Conservation (phyloP, 2,329 filamentous ascomycete species). For the Neonectria coccinea region DNA sequence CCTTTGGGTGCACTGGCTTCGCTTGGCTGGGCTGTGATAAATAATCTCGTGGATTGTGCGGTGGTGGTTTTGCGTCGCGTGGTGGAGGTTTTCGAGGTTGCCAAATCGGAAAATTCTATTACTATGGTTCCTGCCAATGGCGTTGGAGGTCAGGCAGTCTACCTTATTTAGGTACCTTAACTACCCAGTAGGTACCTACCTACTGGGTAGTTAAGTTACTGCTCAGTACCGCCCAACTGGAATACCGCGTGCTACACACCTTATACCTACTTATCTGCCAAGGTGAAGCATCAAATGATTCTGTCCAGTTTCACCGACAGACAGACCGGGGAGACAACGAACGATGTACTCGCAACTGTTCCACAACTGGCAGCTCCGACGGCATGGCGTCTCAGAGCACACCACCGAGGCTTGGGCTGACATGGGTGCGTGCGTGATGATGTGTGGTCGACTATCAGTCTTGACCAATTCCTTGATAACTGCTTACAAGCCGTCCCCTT, state of each 20-base stretch:
- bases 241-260: not conserved
- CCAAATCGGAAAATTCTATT: conserved; percentile 27
- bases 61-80: conserved; percentile 6
- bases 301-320: conserved; percentile 10
- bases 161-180: not conserved
- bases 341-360: not conserved
- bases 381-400: conserved; percentile 3
- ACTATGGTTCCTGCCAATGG: conserved; percentile 16
- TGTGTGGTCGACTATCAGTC: not conserved
- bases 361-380: conserved; percentile 14
- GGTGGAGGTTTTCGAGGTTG: conserved; percentile 12
- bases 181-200: too few species aligned
- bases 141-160: not conserved
- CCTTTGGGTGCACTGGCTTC: not conserved
- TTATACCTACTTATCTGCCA: not conserved
- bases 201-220: not conserved
- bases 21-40: conserved; percentile 8
- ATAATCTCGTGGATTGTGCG: conserved; percentile 13
- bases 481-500: conserved; percentile 33
- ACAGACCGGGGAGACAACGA: conserved; percentile 10
- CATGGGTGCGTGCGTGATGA: conserved; percentile 8
- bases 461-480: conserved; percentile 41
- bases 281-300: conserved; percentile 16
- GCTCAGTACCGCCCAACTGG: not conserved
- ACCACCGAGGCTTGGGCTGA: conserved; percentile 1